Evolutionary conservation across 192 early-diverging fungal genomes (phyloP).

Genomic region (Cladochytrium replicatum): DNA sequence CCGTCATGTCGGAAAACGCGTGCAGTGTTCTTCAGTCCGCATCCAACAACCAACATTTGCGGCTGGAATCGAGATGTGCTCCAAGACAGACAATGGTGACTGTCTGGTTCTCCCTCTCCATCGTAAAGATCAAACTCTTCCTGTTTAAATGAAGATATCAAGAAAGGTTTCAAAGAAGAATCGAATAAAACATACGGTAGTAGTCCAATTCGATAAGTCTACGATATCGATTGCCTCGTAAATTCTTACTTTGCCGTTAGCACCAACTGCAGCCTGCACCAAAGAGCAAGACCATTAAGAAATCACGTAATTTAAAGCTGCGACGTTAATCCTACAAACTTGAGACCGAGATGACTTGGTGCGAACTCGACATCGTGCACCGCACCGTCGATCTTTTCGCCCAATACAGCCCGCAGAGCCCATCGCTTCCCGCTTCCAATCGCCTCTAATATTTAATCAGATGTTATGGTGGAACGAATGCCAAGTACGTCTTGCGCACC

Average conservation of each 20-base stretch:
- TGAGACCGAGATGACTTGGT: constrained; percentile 68
- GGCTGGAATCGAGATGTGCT: constrained; percentile 68
- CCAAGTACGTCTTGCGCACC: constrained; percentile 30
- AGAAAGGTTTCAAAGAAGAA: too few relatives aligned
- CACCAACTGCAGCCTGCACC: constrained; percentile 64
- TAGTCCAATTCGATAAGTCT: constrained; percentile 66
- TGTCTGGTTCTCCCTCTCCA: constrained; percentile 62
- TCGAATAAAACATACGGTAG: constrained; percentile 30
- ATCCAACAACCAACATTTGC: constrained; percentile 74
- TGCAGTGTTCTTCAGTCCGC: constrained; percentile 69
- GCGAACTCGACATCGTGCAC: constrained; percentile 88
- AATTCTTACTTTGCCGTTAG: constrained; percentile 77
- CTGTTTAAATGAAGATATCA: too few relatives aligned
- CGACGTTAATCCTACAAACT: too few relatives aligned
- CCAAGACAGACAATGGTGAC: constrained; percentile 78
- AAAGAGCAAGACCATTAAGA: too few relatives aligned
- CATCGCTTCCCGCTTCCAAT: constrained; percentile 63
- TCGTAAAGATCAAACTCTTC: constrained; percentile 30
- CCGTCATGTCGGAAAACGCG: constrained; percentile 21
- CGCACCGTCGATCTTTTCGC: constrained; percentile 57
- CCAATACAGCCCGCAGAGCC: constrained; percentile 47
- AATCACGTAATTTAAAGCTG: too few relatives aligned
- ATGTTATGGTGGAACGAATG: too few relatives aligned
- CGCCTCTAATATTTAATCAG: too few relatives aligned
- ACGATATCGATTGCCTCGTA: constrained; percentile 79